Evolutionary conservation across 2,329 filamentous ascomycete genomes (phyloP), one percentile per base, ranked within the genome.

Genomic region (Hymenotorrendiella dingleyae): DNA sequence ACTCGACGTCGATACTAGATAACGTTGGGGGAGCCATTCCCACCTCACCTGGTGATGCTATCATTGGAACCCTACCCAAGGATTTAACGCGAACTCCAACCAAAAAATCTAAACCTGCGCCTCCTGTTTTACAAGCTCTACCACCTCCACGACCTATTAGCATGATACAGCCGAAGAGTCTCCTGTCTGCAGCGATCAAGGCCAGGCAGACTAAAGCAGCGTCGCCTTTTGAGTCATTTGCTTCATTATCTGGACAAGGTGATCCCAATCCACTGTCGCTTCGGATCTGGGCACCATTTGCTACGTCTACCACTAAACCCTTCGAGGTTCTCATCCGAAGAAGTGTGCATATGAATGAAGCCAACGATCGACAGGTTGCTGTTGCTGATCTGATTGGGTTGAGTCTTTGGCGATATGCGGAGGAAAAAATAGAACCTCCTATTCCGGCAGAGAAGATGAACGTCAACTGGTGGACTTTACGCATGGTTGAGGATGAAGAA

Each of bases 401-500:
- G 48, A 82, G 82, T 48, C 64, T 94, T 10, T 90, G 84, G 72
- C 73, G 83, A 49, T 93, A 91, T 60, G 78, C 79, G 36, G 82
- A 90, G 54, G 85, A 90, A 59, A 84, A 84, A 53, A 68, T 80
- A 21, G 77, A 88, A 50, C 86, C 86, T 3, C 60, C 73, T 1
- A 67, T 93, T 8, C 68, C 78, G 0, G 61, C 67, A 2, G 76
- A 81, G 38, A 86, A 87, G 57, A 69, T 80, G 40, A 87, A 86
- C 54, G 82, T 90, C 54, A 91, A 91, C 57, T 80, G 80, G 69
- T 93, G 85, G 84, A 86, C 81, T 19, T 66, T 94, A 43, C 76
- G 86, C 29, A 89, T 94, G 80, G 85, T 90, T 2, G 81, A 93
- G 58, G 85, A 86, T 43, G 87, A 84, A 36, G 86, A 93, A 57